Percentiles rank a stretch among this genome's conserved stretches.
phyloP scores from a whole-genome alignment of 2,329 filamentous ascomycete species.

The Diaporthe eres region DNA sequence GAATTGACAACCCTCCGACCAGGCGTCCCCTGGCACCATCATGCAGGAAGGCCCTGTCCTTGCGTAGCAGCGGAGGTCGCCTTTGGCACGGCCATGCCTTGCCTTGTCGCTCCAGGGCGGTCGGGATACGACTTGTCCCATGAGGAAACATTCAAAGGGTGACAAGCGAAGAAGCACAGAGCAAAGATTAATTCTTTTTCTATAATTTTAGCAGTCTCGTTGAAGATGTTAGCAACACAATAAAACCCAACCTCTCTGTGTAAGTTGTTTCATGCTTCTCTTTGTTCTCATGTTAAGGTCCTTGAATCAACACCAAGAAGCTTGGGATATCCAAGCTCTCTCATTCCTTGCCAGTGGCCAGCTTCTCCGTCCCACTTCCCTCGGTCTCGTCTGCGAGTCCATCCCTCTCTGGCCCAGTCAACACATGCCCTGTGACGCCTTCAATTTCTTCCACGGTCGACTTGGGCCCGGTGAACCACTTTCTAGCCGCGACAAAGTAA shows the following conservation, averaged over 20 bases:
- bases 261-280: not conserved
- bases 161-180: not conserved
- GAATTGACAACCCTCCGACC: not conserved
- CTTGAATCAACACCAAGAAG: not conserved
- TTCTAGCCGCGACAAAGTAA: slow-evolving; percentile 69
- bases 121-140: not conserved
- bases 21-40: not conserved
- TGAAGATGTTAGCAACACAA: too few species aligned
- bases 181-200: not conserved
- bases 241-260: not conserved
- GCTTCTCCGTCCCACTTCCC: slow-evolving; percentile 31
- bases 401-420: slow-evolving; percentile 43
- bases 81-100: not conserved
- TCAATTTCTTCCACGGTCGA: slow-evolving; percentile 62
- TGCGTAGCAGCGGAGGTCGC: not conserved
- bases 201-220: not conserved
- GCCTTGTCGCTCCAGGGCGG: not conserved
- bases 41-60: not conserved
- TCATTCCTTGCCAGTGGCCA: slow-evolving; percentile 14
- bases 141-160: not conserved
- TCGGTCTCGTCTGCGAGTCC: slow-evolving; percentile 23
- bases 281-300: not conserved
- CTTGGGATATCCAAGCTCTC: not conserved
- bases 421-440: slow-evolving; percentile 38
- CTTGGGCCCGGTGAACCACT: slow-evolving; percentile 73